Evolutionary conservation across 345 rosid genomes (phyloP).

Genomic region (Ceriops decandra): DNA sequence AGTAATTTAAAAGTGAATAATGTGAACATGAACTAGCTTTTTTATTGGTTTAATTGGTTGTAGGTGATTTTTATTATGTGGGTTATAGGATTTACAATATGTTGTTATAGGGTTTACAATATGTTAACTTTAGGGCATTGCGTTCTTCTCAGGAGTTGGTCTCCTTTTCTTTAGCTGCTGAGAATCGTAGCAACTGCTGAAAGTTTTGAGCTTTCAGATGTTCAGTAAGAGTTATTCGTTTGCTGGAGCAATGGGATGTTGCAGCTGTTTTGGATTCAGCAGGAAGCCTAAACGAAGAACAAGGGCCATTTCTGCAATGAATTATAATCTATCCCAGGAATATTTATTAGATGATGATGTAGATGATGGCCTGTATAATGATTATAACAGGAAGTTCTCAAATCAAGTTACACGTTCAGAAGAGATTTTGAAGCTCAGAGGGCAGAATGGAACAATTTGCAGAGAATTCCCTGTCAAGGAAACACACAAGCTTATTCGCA

Average conservation of each 20-base stretch:
- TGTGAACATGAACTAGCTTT: neutral
- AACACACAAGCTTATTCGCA: conserved; percentile 69
- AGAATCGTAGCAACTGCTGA: conserved; percentile 23
- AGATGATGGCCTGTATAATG: conserved; percentile 48
- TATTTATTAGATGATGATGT: conserved; percentile 55
- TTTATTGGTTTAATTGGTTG: neutral
- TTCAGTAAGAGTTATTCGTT: conserved; percentile 48
- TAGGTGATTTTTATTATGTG: neutral
- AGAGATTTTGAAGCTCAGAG: conserved; percentile 68
- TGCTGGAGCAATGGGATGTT: conserved; percentile 76
- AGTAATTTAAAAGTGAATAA: neutral
- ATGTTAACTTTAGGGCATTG: conserved; percentile 11
- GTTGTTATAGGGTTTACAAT: conserved; percentile 2
- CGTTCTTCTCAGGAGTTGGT: conserved; percentile 32
- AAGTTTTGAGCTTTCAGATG: conserved; percentile 38
- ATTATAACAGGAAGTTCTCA: conserved; percentile 48
- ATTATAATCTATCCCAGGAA: conserved; percentile 45
- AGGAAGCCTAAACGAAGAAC: conserved; percentile 36
- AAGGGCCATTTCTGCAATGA: conserved; percentile 33
- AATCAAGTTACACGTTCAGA: conserved; percentile 54
- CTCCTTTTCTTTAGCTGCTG: conserved; percentile 14
- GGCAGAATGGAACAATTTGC: conserved; percentile 71
- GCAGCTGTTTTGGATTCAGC: conserved; percentile 79
- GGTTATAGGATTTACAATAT: neutral
- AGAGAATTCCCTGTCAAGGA: conserved; percentile 87